These are phyloP conservation scores for Plasmodium fragile DNA, from an alignment of 169 alveolate genomes.

Conservation along the genomic window DNA sequence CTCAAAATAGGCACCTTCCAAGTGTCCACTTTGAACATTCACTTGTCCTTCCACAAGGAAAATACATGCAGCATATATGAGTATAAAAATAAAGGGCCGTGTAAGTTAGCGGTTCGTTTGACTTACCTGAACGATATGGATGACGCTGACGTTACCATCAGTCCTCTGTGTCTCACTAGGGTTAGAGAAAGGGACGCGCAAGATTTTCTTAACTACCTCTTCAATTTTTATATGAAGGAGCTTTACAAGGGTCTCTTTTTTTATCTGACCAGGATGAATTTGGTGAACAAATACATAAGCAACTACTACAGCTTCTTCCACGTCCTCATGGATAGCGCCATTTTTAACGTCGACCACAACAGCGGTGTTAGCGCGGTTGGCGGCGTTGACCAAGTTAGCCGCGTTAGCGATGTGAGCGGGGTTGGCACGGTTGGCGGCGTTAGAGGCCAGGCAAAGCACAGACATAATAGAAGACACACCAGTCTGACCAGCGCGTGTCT, in stretches of 20 bases:
- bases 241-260: slow-evolving; percentile 33
- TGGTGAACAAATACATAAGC: slow-evolving; percentile 29
- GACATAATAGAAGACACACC: background rate
- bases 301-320: slow-evolving; percentile 46
- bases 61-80: slow-evolving; percentile 17
- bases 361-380: background rate
- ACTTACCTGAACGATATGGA: slow-evolving; percentile 10
- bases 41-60: slow-evolving; percentile 1
- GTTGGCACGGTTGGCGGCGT: background rate
- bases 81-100: background rate
- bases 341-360: background rate
- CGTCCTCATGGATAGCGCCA: slow-evolving; percentile 12
- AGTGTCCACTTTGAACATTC: background rate
- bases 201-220: background rate
- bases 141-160: slow-evolving; percentile 20
- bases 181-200: slow-evolving; percentile 10
- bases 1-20: slow-evolving; percentile 12
- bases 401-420: background rate
- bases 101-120: background rate
- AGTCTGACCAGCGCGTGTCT: background rate
- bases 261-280: slow-evolving; percentile 33
- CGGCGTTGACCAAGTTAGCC: background rate
- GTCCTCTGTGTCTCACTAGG: background rate
- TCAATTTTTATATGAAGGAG: slow-evolving; percentile 49
- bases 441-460: background rate